Base-by-base conservation (phyloP, 352 stramenopile species). In the Pythium graminicola region DNA sequence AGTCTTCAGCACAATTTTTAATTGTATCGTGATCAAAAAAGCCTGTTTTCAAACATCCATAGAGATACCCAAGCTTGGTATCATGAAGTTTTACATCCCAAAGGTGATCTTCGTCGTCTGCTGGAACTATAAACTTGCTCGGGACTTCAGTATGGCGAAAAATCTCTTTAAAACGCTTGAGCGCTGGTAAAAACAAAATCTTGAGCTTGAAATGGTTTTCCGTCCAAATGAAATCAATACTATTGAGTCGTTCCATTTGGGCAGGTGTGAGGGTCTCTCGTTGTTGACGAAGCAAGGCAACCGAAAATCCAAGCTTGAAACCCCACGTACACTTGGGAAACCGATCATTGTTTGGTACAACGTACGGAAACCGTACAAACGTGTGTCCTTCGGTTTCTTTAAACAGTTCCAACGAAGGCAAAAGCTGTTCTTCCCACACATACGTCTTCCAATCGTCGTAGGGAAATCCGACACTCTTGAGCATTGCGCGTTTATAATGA, bases 281-380 rank as follows among this genome's bases (percentile, higher is more conserved):
- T 32, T 72, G 94, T 50, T 85, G 64, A 36, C 91, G 86, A 54
- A 98, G 76, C 11, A 93, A 53, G 65, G 97, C 91, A n/a, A 95
- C 93, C 39, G 91, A 70, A 26, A 78, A 84, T 28, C 93, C 93
- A 19, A 98, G 68, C 32, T 90, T 84, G 29, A 97, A 72, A 14
- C 86, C 89, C 85, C 87, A 95, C 9, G 86, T 76, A 6, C 86
- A 72, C 24, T 86, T 67, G 46, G 90, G 87, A 84, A 88, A 98
- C 14, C 73, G 27, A 47, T 83, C 69, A 38, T 79, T 64, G 13
- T 69, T 35, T 2, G 89, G 88, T 7, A 98, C 80, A 29, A 82
- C 72, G 62, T 97, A 97, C 23, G 72, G 64, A 50, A 96, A 87
- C 19, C 86, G 86, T 13, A 97, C 87, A 32, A 96, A 86, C 24